Evolutionary conservation across 768 basidiomycete genomes (phyloP).

Genomic region (Boletus fagicola): DNA sequence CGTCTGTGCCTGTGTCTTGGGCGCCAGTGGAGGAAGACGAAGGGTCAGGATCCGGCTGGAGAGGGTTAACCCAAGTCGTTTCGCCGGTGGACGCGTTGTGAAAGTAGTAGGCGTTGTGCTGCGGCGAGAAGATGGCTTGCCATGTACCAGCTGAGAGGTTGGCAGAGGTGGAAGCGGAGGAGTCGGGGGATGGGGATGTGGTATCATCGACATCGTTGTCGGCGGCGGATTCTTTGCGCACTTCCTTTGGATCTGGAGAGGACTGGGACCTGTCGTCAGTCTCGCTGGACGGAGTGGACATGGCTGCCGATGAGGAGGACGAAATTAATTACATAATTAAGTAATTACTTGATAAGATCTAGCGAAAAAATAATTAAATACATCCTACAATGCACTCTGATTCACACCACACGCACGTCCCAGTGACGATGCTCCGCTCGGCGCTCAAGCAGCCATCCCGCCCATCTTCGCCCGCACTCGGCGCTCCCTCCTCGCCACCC

Average conservation of each 20-base stretch:
- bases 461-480: conserved; percentile 20
- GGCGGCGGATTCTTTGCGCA: not conserved
- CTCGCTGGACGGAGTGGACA: conserved; percentile 6
- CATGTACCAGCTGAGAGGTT: conserved; percentile 43
- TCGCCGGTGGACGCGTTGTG: conserved; percentile 72
- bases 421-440: conserved; percentile 41
- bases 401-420: conserved; percentile 12
- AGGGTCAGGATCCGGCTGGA: conserved; percentile 40
- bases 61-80: conserved; percentile 83
- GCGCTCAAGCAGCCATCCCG: conserved; percentile 49
- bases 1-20: conserved; percentile 20
- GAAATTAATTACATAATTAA: too few relatives aligned
- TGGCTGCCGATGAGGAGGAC: not conserved
- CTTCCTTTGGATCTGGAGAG: conserved; percentile 4
- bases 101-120: conserved; percentile 83
- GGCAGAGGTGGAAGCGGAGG: conserved; percentile 10
- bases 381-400: conserved; percentile 1
- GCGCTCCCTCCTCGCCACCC: conserved; percentile 26
- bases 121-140: conserved; percentile 80
- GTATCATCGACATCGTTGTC: not conserved
- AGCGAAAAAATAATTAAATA: conserved; percentile 7
- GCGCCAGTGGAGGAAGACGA: conserved; percentile 20
- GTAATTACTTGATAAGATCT: not conserved
- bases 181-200: not conserved
- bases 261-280: not conserved